Percentiles rank a stretch among this genome's conserved stretches.
Evolutionary conservation across 139 green algal species (phyloP).

Genomic region (Closterium sp.): DNA sequence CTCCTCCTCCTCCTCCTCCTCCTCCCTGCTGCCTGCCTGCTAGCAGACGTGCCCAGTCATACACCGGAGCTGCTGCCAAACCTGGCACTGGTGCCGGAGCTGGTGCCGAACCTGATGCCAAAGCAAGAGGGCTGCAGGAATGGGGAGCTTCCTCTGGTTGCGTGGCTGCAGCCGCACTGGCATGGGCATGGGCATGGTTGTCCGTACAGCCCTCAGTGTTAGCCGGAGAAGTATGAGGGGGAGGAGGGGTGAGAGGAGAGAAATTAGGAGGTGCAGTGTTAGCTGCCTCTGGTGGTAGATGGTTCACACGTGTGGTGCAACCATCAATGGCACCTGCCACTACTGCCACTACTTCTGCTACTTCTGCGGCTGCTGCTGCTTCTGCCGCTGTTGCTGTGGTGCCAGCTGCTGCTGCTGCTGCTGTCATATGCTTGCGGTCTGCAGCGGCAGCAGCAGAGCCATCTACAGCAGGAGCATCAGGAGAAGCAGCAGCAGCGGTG

Average conservation of each 20-base stretch:
- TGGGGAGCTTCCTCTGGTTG: background rate
- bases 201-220: too few species aligned
- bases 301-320: background rate
- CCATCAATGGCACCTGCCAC: background rate
- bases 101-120: background rate
- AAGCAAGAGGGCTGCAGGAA: background rate
- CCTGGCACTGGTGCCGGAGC: too few species aligned
- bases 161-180: too few species aligned
- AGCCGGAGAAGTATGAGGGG: background rate
- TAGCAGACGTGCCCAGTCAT: background rate
- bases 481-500: too few species aligned
- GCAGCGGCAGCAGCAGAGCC: background rate
- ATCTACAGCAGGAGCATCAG: background rate
- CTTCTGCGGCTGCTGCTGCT: too few species aligned
- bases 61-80: background rate
- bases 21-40: background rate
- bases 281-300: background rate
- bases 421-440: background rate
- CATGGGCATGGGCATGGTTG: too few species aligned
- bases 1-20: too few species aligned
- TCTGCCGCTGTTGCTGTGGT: background rate
- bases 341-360: too few species aligned
- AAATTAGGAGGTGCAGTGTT: background rate
- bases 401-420: background rate
- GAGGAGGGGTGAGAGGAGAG: background rate